Evolutionary conservation across 331 rosid genomes (phyloP).

Genomic region (Prunus yedoensis): DNA sequence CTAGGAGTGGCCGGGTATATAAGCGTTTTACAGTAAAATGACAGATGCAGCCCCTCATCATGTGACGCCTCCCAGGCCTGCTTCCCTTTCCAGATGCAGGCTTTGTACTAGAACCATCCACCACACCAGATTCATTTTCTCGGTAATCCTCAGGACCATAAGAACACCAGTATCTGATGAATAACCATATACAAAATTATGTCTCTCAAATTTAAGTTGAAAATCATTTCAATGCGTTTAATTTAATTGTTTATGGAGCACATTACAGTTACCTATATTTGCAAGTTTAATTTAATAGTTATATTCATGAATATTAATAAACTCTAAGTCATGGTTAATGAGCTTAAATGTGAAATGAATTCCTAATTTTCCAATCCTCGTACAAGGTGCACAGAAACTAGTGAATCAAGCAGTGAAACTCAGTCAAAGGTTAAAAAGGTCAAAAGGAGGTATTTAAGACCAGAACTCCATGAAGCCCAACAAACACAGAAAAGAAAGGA

Average conservation of each 20-base stretch:
- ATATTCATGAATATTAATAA: neutral
- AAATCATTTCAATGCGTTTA: neutral
- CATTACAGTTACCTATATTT: neutral
- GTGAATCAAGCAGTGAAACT: neutral
- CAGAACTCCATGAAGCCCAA: neutral
- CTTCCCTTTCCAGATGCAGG: slow-evolving; percentile 82
- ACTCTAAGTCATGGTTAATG: neutral
- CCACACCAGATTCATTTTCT: slow-evolving; percentile 43
- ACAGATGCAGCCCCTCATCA: slow-evolving; percentile 85
- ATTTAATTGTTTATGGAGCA: neutral
- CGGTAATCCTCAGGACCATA: slow-evolving; percentile 86
- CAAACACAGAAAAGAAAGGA: neutral
- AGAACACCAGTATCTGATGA: slow-evolving; percentile 79
- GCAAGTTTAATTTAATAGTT: neutral
- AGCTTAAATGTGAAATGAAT: neutral
- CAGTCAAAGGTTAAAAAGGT: neutral
- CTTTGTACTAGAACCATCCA: slow-evolving; percentile 45
- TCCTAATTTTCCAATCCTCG: neutral
- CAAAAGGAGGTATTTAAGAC: neutral
- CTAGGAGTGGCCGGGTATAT: slow-evolving; percentile 58
- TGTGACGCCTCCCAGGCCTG: slow-evolving; percentile 87
- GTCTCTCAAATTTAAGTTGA: slow-evolving; percentile 5
- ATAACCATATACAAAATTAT: slow-evolving; percentile 10
- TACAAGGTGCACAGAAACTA: neutral
- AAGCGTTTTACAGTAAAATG: slow-evolving; percentile 79